These are phyloP conservation scores for Hyaloraphidium curvatum DNA, from an alignment of 192 early-diverging fungal species.

Conservation along the genomic window DNA sequence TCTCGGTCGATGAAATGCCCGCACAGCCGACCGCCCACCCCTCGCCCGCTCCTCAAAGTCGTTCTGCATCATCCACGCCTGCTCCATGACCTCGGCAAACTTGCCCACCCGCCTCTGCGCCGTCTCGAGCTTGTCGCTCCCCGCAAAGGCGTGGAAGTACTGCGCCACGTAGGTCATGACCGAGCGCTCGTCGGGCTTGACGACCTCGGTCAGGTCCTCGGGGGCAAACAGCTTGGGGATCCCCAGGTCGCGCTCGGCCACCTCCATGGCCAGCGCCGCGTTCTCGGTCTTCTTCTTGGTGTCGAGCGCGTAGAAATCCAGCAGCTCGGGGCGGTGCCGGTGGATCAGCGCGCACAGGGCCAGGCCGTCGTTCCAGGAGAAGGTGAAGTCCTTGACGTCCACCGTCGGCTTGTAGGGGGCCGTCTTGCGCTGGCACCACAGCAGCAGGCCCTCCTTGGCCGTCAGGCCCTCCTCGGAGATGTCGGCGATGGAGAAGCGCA, in stretches of 20 bases:
- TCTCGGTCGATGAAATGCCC: no score
- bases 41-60: slow-evolving; percentile 77
- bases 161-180: slow-evolving; percentile 97
- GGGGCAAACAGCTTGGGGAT: slow-evolving; percentile 90
- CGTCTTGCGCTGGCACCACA: slow-evolving; percentile 95
- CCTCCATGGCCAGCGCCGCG: slow-evolving; percentile 81
- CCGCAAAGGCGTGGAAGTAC: slow-evolving; percentile 97
- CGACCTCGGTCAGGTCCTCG: slow-evolving; percentile 82
- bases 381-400: slow-evolving; percentile 74
- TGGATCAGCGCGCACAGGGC: slow-evolving; percentile 95
- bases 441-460: slow-evolving; percentile 86
- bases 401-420: slow-evolving; percentile 71
- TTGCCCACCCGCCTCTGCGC: slow-evolving; percentile 86
- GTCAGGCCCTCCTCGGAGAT: slow-evolving; percentile 89
- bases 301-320: slow-evolving; percentile 74
- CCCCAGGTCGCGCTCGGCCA: slow-evolving; percentile 72
- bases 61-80: slow-evolving; percentile 80
- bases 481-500: slow-evolving; percentile 88
- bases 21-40: no score
- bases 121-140: slow-evolving; percentile 65
- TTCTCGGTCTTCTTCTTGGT: slow-evolving; percentile 67
- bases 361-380: slow-evolving; percentile 83
- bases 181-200: slow-evolving; percentile 88
- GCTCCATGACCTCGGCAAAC: slow-evolving; percentile 71
- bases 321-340: slow-evolving; percentile 83